Evolutionary conservation across 495 filamentous ascomycete genomes (phyloP).

Genomic region (Neurospora tetrasperma): DNA sequence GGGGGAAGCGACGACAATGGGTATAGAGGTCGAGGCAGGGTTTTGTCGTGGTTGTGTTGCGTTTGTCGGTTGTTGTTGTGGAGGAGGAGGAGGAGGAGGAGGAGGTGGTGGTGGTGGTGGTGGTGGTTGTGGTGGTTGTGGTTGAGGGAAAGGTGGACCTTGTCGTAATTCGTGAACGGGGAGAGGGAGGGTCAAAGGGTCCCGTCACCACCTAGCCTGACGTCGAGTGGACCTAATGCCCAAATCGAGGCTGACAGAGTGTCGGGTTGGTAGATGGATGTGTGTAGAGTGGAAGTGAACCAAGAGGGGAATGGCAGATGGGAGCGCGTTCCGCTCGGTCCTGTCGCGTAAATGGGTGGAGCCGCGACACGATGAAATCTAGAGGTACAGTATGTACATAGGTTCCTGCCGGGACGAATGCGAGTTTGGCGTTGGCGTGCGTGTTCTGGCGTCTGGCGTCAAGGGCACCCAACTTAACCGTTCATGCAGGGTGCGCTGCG

Average conservation of each 20-base stretch:
- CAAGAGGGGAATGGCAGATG: neutral
- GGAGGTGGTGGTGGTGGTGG: neutral
- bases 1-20: conserved; percentile 1
- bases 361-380: neutral
- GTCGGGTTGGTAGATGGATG: neutral
- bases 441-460: neutral
- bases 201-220: conserved; percentile 6
- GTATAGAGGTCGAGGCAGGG: neutral
- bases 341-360: neutral
- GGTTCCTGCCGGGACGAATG: neutral
- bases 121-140: conserved; percentile 2
- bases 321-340: neutral
- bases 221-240: conserved; percentile 14
- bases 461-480: neutral
- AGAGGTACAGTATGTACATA: neutral
- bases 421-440: neutral
- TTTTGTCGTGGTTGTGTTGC: neutral
- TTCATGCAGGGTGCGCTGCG: neutral
- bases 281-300: neutral
- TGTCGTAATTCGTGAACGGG: neutral
- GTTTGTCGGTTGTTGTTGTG: neutral
- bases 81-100: neutral
- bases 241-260: conserved; percentile 15
- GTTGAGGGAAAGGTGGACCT: neutral
- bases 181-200: conserved; percentile 1